Percentiles rank a stretch among this genome's conserved stretches.
phyloP scores from a whole-genome alignment of 306 rosid genomes.

The Vigna unguiculata region DNA sequence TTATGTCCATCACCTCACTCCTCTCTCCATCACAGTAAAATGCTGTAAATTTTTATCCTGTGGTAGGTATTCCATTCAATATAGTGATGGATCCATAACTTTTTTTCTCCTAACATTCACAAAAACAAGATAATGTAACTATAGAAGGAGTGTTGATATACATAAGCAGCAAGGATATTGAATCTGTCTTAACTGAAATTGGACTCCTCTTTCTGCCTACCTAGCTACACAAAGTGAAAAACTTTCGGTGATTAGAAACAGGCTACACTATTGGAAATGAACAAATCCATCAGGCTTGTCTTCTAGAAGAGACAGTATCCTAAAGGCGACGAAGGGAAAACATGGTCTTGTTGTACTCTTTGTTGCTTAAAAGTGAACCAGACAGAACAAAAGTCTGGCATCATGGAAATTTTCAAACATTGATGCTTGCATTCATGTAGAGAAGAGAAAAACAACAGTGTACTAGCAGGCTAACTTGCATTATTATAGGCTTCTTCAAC shows the following conservation, averaged over 20 bases:
- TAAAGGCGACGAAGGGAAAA: slow-evolving; percentile 35
- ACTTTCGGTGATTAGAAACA: slow-evolving; percentile 15
- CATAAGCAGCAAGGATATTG: neutral
- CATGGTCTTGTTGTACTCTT: slow-evolving; percentile 12
- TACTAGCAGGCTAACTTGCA: slow-evolving; percentile 20
- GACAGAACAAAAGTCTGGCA: slow-evolving; percentile 41
- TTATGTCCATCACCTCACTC: neutral
- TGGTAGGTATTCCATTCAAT: slow-evolving; percentile 4
- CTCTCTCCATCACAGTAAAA: neutral
- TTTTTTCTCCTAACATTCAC: neutral
- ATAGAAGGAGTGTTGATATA: neutral
- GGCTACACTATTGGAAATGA: slow-evolving; percentile 37
- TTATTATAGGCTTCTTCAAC: slow-evolving; percentile 14
- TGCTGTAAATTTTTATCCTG: neutral
- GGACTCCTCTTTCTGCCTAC: neutral
- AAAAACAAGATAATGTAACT: neutral
- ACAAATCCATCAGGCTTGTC: slow-evolving; percentile 37
- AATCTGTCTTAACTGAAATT: neutral
- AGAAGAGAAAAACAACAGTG: slow-evolving; percentile 34
- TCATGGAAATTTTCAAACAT: slow-evolving; percentile 34
- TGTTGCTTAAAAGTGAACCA: slow-evolving; percentile 33
- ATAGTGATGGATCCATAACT: neutral
- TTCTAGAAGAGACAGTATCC: slow-evolving; percentile 7
- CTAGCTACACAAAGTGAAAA: slow-evolving; percentile 26
- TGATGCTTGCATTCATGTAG: slow-evolving; percentile 38